phyloP scores from a whole-genome alignment of 139 green algal species.

The Coelastrella sp. region DNA sequence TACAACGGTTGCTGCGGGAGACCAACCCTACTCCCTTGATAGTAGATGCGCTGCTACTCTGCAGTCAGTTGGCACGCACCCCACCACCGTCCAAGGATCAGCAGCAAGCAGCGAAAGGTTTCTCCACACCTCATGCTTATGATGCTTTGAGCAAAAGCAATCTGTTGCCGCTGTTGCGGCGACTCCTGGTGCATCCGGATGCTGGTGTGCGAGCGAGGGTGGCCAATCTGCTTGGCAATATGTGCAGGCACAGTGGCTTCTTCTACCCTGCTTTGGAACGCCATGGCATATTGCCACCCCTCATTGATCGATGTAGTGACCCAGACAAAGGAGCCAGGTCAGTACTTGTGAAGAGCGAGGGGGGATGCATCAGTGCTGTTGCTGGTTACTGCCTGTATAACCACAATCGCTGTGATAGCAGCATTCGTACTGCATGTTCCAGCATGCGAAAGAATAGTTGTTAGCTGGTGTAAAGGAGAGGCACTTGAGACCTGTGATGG shows the following conservation, averaged over 20 bases:
- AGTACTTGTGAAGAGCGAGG: too few relatives aligned
- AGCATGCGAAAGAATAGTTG: too few relatives aligned
- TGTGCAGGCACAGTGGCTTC: slow-evolving; percentile 89
- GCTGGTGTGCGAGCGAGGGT: slow-evolving; percentile 81
- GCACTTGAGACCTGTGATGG: too few relatives aligned
- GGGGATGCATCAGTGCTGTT: too few relatives aligned
- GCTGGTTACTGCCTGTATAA: too few relatives aligned
- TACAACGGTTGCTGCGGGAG: slow-evolving; percentile 66
- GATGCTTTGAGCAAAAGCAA: slow-evolving; percentile 50
- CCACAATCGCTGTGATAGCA: neutral
- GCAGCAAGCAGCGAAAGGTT: slow-evolving; percentile 45
- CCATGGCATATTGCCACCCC: slow-evolving; percentile 71
- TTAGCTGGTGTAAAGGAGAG: too few relatives aligned
- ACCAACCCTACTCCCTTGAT: slow-evolving; percentile 65
- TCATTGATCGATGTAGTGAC: slow-evolving; percentile 91
- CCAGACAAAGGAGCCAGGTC: slow-evolving; percentile 70
- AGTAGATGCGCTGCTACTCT: slow-evolving; percentile 69
- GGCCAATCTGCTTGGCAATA: slow-evolving; percentile 95
- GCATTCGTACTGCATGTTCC: neutral
- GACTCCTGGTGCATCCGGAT: slow-evolving; percentile 19
- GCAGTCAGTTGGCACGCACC: slow-evolving; percentile 77
- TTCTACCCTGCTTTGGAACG: slow-evolving; percentile 87
- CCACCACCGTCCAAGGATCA: neutral
- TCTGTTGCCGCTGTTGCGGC: slow-evolving; percentile 23
- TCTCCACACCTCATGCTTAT: slow-evolving; percentile 35